Evolutionary conservation across 306 rosid species (phyloP), one percentile per base, ranked within the genome.

Genomic region (Oxytropis ochrocephala): DNA sequence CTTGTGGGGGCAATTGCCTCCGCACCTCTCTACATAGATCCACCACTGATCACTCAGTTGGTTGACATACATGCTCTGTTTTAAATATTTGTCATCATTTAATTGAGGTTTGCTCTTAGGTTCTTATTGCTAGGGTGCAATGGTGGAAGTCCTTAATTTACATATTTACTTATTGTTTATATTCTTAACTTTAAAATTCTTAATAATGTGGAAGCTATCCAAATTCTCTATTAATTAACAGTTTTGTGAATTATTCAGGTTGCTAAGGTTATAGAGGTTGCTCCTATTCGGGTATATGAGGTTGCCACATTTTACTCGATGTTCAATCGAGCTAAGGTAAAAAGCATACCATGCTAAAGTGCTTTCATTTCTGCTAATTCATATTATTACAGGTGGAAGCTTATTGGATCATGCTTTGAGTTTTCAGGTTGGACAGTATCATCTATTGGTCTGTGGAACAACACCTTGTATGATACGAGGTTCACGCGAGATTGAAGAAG

Each of bases 391-490:
- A 19, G 46, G 57, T 58, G 69, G 48, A 65, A 75, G 76, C 59
- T 76, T 70, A 76, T 72, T 75, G 14, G 61, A 18, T 56, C 77
- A 67, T 77, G 58, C 60, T 83, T 56, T 68, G 61, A 59, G 56
- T 70, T 79, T 78, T 79, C 75, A 94, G 99, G 99, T 94, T 64
- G 99, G 99, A 1, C 83, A 80, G 82, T 94, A 88, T 79, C 99
- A 94, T 75, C 89, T 94, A 10, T 83, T 94, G 86, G 99, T 91
- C 72, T 94, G 99, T 77, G 99, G 99, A 72, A 94, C 99, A 16
- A 85, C 96, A 74, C 99, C 99, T 36, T 94, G 99, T 78, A 94
- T 94, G 99, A 94, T 94, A 46, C 96, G 97, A 36, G 97, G 99
- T 71, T 91, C 99, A 60, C 91, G 96, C 72, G 99, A 77, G 48